A percentile compares a stretch with the other conserved stretches of the same genome.
Conservation (phyloP, 2,329 filamentous ascomycete species). For the Aspergillus glaucus region DNA sequence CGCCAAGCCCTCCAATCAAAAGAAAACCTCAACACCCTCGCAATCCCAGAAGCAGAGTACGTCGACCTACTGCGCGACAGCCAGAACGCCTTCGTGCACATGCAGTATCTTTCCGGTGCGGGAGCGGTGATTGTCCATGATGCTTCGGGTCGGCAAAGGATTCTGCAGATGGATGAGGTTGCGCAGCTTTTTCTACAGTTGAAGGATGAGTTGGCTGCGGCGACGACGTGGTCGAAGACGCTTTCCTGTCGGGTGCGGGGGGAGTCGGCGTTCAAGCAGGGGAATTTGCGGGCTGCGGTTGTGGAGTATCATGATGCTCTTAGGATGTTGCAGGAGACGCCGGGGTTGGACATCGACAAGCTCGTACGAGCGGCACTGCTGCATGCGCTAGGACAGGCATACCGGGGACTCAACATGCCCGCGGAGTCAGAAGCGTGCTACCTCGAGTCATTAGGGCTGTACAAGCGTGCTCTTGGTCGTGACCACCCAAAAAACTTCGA, state of each 20-base stretch:
- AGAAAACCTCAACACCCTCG: conserved; percentile 4
- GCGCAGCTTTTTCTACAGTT: conserved; percentile 24
- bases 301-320: conserved; percentile 20
- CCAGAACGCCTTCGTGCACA: conserved; percentile 20
- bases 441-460: conserved; percentile 21
- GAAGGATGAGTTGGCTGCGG: conserved; percentile 16
- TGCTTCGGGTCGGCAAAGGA: conserved; percentile 22
- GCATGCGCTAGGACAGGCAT: conserved; percentile 21
- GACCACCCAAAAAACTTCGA: conserved; percentile 23
- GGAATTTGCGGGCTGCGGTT: conserved; percentile 16
- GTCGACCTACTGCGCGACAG: conserved; percentile 9
- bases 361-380: conserved; percentile 19
- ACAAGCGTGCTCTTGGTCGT: conserved; percentile 22
- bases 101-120: conserved; percentile 15
- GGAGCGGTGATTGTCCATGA: conserved; percentile 23
- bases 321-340: conserved; percentile 15
- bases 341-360: conserved; percentile 18
- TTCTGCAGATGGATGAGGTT: conserved; percentile 25
- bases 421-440: conserved; percentile 24
- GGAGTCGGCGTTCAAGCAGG: conserved; percentile 17
- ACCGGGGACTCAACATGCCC: conserved; percentile 17
- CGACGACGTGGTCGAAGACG: conserved; percentile 15
- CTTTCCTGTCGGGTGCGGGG: conserved; percentile 14
- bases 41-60: conserved; percentile 13
- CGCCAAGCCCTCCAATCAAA: conserved; percentile 2